Conservation (phyloP, 306 rosid genomes). For the Acacia acuminata region DNA sequence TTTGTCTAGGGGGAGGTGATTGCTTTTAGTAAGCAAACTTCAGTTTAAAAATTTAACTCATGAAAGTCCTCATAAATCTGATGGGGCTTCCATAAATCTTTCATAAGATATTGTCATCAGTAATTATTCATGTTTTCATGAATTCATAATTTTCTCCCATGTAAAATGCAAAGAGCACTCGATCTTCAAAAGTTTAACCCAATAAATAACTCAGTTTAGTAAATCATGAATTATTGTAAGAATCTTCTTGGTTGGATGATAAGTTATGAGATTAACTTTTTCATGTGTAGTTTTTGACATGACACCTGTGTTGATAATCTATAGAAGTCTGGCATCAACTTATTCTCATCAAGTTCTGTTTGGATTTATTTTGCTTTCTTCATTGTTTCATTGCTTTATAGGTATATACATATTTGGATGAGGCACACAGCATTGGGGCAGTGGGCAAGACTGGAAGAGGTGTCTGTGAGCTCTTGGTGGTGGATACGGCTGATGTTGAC, state of each 20-base stretch:
- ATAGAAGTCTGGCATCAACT: not conserved
- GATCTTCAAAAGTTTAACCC: not conserved
- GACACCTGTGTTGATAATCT: not conserved
- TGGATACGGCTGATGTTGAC: slow-evolving; percentile 77
- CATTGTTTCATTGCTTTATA: slow-evolving; percentile 15
- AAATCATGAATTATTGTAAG: not conserved
- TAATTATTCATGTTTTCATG: not conserved
- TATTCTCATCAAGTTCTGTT: slow-evolving; percentile 11
- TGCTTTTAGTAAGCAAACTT: not conserved
- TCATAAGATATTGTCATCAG: not conserved
- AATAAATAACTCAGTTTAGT: not conserved
- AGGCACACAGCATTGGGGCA: slow-evolving; percentile 93
- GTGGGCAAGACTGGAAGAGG: slow-evolving; percentile 64
- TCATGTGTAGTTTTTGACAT: not conserved
- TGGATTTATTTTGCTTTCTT: slow-evolving; percentile 1
- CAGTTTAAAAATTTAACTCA: not conserved
- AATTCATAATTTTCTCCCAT: not conserved
- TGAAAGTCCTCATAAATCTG: not conserved
- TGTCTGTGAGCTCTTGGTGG: slow-evolving; percentile 72
- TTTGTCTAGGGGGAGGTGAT: not conserved
- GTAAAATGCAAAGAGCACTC: not conserved
- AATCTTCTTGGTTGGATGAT: not conserved
- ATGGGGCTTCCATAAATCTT: not conserved
- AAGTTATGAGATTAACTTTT: not conserved
- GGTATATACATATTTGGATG: slow-evolving; percentile 78